Conservation (phyloP, 768 basidiomycete genomes). For the Lactarius indigo region DNA sequence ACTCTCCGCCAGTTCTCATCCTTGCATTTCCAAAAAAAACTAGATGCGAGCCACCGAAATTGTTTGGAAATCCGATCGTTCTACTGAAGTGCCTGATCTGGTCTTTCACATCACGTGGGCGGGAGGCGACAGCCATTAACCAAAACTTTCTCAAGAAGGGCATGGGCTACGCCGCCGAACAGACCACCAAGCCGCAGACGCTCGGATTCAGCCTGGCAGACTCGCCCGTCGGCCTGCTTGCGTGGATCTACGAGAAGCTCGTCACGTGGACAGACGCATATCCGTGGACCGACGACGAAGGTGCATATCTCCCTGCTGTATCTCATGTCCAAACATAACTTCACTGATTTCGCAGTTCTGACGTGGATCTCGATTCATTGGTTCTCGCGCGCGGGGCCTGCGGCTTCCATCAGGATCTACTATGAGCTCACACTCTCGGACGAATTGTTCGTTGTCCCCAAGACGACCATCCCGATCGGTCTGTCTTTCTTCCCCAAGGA, state of each 20-base stretch:
- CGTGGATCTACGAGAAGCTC: conserved; percentile 35
- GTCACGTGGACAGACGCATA: conserved; percentile 40
- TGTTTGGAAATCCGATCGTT: conserved; percentile 29
- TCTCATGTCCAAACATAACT: background rate
- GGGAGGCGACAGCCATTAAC: conserved; percentile 33
- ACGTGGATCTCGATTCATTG: conserved; percentile 59
- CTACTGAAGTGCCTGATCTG: conserved; percentile 32
- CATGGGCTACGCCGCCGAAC: conserved; percentile 39
- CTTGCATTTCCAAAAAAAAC: background rate
- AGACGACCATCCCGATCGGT: conserved; percentile 42
- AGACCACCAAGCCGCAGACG: conserved; percentile 34
- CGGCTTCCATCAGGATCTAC: conserved; percentile 56
- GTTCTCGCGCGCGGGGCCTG: conserved; percentile 57
- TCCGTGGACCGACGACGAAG: conserved; percentile 53
- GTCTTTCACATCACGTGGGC: conserved; percentile 36
- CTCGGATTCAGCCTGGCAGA: conserved; percentile 50
- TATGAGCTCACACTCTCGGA: conserved; percentile 38
- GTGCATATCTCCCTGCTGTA: conserved; percentile 28
- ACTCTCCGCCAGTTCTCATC: too few relatives aligned
- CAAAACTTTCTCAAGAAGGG: conserved; percentile 33
- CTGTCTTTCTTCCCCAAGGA: conserved; percentile 53
- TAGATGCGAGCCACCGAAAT: conserved; percentile 24
- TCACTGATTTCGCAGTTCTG: conserved; percentile 39
- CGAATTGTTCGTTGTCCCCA: background rate
- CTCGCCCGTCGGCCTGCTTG: conserved; percentile 45